These are phyloP conservation scores for Posidonia australis DNA, from an alignment of 106 monocot species.

Conservation along the genomic window DNA sequence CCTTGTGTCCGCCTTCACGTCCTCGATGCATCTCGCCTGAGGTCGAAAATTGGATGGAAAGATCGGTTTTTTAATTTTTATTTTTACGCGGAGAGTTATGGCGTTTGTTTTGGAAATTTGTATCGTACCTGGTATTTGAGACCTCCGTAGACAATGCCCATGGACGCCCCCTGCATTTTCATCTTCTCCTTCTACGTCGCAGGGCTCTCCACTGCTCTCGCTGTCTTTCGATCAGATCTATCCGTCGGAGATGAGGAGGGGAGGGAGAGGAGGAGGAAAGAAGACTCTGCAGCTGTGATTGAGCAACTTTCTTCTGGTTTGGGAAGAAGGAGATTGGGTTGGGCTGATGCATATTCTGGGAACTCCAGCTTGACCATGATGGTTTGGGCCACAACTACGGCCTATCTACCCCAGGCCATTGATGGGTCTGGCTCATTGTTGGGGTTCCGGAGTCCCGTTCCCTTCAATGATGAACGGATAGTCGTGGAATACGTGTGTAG, in stretches of 20 bases:
- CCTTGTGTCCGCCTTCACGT: constrained; percentile 63
- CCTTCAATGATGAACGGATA: too few relatives aligned
- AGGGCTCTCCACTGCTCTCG: too few relatives aligned
- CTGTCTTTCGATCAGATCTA: neutral
- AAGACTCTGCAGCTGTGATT: neutral
- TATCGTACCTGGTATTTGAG: constrained; percentile 82
- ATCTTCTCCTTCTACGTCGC: neutral
- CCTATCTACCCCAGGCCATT: too few relatives aligned
- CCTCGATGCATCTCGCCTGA: constrained; percentile 89
- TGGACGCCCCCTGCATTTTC: constrained; percentile 65
- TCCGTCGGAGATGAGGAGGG: neutral
- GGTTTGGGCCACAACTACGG: too few relatives aligned
- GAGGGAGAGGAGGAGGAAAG: neutral
- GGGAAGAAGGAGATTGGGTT: neutral
- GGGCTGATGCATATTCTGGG: too few relatives aligned
- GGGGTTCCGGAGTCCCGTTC: too few relatives aligned
- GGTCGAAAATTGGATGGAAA: neutral
- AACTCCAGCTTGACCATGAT: too few relatives aligned
- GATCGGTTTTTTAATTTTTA: too few relatives aligned
- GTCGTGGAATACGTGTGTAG: too few relatives aligned
- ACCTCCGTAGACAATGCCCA: constrained; percentile 92
- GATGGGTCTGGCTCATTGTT: too few relatives aligned
- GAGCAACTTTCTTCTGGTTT: neutral
- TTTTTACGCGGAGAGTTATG: too few relatives aligned
- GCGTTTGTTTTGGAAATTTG: neutral